phyloP scores from a whole-genome alignment of 2,329 filamentous ascomycete genomes.

The Fusarium secorum region DNA sequence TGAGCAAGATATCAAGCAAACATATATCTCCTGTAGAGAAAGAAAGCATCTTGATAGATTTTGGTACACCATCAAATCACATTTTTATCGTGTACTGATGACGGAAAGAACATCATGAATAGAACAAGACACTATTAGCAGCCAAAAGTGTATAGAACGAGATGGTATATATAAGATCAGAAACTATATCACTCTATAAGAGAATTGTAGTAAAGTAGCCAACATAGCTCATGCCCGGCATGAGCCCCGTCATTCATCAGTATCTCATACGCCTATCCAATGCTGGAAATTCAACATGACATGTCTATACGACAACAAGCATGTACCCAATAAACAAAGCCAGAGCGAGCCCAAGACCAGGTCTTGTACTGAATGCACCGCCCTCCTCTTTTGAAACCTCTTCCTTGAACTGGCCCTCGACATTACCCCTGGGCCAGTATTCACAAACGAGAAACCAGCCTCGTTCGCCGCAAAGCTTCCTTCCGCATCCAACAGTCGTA shows the following conservation, averaged over 20 bases:
- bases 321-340: constrained; percentile 27
- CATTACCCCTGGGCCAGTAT: constrained; percentile 73
- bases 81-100: not conserved
- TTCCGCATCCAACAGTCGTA: constrained; percentile 64
- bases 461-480: constrained; percentile 51
- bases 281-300: not conserved
- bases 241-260: constrained; percentile 7
- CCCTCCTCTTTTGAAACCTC: constrained; percentile 42
- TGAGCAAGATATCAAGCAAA: not conserved
- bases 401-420: constrained; percentile 59
- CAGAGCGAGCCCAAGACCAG: constrained; percentile 23
- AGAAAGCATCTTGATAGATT: not conserved
- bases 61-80: not conserved
- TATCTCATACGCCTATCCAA: not conserved
- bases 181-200: constrained; percentile 3
- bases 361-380: constrained; percentile 13
- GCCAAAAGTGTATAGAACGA: not conserved
- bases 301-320: constrained; percentile 16
- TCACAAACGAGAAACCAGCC: constrained; percentile 76
- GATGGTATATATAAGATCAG: constrained; percentile 1
- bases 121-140: not conserved
- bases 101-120: not conserved
- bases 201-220: not conserved
- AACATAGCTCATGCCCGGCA: constrained; percentile 24
- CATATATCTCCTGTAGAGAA: not conserved